phyloP scores from a whole-genome alignment of 768 basidiomycete species.

The Tylopilus intermedius region DNA sequence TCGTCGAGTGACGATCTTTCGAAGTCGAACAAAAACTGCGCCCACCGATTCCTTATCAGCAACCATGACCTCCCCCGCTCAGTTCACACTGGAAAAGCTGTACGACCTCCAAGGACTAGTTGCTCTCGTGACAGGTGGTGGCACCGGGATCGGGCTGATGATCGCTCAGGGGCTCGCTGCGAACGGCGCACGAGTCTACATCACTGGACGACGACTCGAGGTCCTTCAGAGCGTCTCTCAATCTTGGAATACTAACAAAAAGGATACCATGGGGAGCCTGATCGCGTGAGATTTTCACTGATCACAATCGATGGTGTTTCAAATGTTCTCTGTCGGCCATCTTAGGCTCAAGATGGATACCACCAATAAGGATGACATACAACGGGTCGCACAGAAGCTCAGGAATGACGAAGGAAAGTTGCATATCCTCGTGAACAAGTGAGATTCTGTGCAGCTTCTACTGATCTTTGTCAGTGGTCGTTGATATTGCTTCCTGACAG shows the following conservation, averaged over 20 bases:
- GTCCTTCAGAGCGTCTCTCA: slow-evolving; percentile 56
- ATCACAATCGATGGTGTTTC: background rate
- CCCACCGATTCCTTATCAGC: background rate
- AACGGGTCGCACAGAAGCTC: slow-evolving; percentile 41
- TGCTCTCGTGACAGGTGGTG: slow-evolving; percentile 45
- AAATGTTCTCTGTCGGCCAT: slow-evolving; percentile 2
- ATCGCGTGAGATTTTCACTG: slow-evolving; percentile 48
- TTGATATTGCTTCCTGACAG: slow-evolving; percentile 32
- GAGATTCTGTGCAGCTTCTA: slow-evolving; percentile 11
- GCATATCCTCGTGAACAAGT: slow-evolving; percentile 85
- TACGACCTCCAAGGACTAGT: slow-evolving; percentile 57
- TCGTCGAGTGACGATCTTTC: background rate
- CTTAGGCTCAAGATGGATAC: slow-evolving; percentile 64
- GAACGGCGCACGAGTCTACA: slow-evolving; percentile 78
- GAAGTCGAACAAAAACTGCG: too few species aligned
- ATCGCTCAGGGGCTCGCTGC: slow-evolving; percentile 70
- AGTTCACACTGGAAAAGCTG: slow-evolving; percentile 27
- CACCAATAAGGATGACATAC: slow-evolving; percentile 64
- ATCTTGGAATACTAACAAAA: slow-evolving; percentile 39
- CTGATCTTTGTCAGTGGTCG: background rate
- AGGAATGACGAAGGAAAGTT: slow-evolving; percentile 52
- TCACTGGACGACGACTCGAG: slow-evolving; percentile 63
- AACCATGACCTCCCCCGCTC: slow-evolving; percentile 23
- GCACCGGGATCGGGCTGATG: slow-evolving; percentile 57
- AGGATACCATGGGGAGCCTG: slow-evolving; percentile 41